Evolutionary conservation across 345 rosid genomes (phyloP).

Genomic region (Hypericum androsaemum): DNA sequence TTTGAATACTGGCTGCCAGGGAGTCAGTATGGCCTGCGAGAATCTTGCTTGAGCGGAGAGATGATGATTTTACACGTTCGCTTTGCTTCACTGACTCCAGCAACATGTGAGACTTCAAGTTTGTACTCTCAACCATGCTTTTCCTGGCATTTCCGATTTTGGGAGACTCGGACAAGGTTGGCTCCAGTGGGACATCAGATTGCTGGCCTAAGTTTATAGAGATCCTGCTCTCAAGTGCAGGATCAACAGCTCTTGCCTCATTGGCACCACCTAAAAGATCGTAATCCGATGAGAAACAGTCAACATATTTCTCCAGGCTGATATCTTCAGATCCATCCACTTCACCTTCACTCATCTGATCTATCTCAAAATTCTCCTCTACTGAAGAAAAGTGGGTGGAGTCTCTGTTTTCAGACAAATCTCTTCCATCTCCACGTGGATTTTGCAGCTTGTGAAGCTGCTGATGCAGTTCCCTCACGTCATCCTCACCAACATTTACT

Average conservation of each 20-base stretch:
- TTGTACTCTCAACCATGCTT: constrained; percentile 22
- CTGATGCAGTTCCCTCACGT: constrained; percentile 56
- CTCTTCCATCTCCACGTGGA: constrained; percentile 33
- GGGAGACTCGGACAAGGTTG: constrained; percentile 79
- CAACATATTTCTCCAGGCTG: constrained; percentile 18
- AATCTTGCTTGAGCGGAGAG: constrained; percentile 66
- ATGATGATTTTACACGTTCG: constrained; percentile 46
- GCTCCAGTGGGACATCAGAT: constrained; percentile 62
- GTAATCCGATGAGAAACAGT: constrained; percentile 21
- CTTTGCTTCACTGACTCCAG: constrained; percentile 33
- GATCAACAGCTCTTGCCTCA: constrained; percentile 23
- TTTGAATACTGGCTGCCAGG: constrained; percentile 81
- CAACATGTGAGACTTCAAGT: too few relatives aligned
- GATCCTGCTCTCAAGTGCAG: constrained; percentile 36
- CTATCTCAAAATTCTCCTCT: constrained; percentile 59
- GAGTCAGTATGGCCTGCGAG: constrained; percentile 62
- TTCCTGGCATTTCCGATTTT: constrained; percentile 64
- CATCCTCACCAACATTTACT: constrained; percentile 53
- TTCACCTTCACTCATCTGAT: constrained; percentile 51
- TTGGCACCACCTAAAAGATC: constrained; percentile 14
- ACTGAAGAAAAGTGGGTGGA: constrained; percentile 46
- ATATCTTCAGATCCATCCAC: constrained; percentile 42
- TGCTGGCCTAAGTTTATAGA: constrained; percentile 42
- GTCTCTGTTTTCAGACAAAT: constrained; percentile 36
- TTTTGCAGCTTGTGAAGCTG: constrained; percentile 52